Percentiles rank a stretch among this genome's conserved stretches.
Evolutionary conservation across 371 early-diverging fungal genomes (phyloP).

Genomic region (Caulochytrium protostelioides): DNA sequence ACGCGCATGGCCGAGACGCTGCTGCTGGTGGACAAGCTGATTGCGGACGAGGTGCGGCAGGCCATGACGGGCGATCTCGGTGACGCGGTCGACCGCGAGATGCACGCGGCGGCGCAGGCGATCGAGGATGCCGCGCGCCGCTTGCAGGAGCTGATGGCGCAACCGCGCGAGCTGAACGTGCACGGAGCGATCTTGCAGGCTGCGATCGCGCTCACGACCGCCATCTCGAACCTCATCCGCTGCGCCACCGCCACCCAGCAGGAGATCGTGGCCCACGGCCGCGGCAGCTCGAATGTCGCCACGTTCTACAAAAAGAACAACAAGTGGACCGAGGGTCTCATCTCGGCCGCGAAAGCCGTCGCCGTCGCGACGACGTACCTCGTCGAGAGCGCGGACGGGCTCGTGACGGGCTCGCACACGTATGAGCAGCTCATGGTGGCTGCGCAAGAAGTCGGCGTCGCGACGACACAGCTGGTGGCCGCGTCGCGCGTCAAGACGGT

Average conservation of each 20-base stretch:
- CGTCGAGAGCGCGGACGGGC: slow-evolving; percentile 88
- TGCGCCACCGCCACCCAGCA: slow-evolving; percentile 85
- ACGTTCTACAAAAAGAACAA: slow-evolving; percentile 96
- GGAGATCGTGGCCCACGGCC: slow-evolving; percentile 86
- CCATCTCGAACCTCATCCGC: slow-evolving; percentile 78
- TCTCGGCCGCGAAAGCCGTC: slow-evolving; percentile 88
- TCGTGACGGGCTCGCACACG: slow-evolving; percentile 69
- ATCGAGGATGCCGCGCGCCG: slow-evolving; percentile 77
- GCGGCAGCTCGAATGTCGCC: slow-evolving; percentile 48
- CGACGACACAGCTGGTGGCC: slow-evolving; percentile 90
- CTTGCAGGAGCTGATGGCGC: slow-evolving; percentile 51
- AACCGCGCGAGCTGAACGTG: slow-evolving; percentile 65
- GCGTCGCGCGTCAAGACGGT: slow-evolving; percentile 86
- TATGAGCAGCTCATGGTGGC: slow-evolving; percentile 88
- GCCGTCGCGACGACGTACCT: slow-evolving; percentile 72
- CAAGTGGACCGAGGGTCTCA: slow-evolving; percentile 95
- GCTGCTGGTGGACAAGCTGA: slow-evolving; percentile 34
- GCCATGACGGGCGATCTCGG: slow-evolving; percentile 56
- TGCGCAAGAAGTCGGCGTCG: slow-evolving; percentile 82
- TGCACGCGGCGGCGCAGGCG: slow-evolving; percentile 71
- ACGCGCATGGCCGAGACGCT: slow-evolving; percentile 46
- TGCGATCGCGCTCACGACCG: slow-evolving; percentile 76
- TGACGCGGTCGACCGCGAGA: slow-evolving; percentile 76
- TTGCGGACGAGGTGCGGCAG: slow-evolving; percentile 8
- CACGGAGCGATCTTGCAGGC: slow-evolving; percentile 72